phyloP scores from a whole-genome alignment of 2,329 filamentous ascomycete genomes.

The Apiospora koreana region DNA sequence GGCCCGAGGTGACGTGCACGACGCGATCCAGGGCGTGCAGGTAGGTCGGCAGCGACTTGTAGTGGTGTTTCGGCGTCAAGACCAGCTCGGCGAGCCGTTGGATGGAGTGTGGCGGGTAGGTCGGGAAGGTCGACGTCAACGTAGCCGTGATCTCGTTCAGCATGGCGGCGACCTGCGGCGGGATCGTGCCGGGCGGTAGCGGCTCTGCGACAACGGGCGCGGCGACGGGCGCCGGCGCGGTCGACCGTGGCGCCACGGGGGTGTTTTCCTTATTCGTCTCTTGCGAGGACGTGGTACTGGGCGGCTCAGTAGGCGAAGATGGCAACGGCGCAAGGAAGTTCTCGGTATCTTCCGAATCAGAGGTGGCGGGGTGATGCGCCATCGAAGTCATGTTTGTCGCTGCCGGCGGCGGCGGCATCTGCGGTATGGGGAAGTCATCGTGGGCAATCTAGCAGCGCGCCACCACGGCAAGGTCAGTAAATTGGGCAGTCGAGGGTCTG shows the following conservation, averaged over 20 bases:
- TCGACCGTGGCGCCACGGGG: slow-evolving; percentile 26
- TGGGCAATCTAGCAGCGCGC: slow-evolving; percentile 63
- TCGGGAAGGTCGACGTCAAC: slow-evolving; percentile 66
- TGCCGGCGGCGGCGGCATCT: slow-evolving; percentile 45
- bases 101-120: slow-evolving; percentile 84
- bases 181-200: slow-evolving; percentile 50
- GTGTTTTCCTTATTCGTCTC: slow-evolving; percentile 70
- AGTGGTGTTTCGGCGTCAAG: slow-evolving; percentile 74
- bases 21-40: slow-evolving; percentile 89
- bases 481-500: slow-evolving; percentile 9
- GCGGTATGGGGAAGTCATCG: slow-evolving; percentile 74
- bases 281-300: slow-evolving; percentile 46
- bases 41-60: slow-evolving; percentile 79
- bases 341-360: slow-evolving; percentile 35
- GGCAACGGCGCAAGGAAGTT: slow-evolving; percentile 47
- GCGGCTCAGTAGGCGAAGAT: slow-evolving; percentile 43
- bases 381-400: slow-evolving; percentile 17
- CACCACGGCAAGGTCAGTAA: slow-evolving; percentile 12
- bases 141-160: slow-evolving; percentile 61
- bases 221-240: slow-evolving; percentile 38
- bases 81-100: slow-evolving; percentile 90
- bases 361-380: slow-evolving; percentile 35
- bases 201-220: slow-evolving; percentile 40
- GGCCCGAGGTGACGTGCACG: slow-evolving; percentile 82
- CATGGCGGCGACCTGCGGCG: slow-evolving; percentile 64